Percentiles rank a stretch among this genome's conserved stretches.
Evolutionary conservation across 1,284 basidiomycete genomes (phyloP).

Genomic region (Malassezia yamatoensis): DNA sequence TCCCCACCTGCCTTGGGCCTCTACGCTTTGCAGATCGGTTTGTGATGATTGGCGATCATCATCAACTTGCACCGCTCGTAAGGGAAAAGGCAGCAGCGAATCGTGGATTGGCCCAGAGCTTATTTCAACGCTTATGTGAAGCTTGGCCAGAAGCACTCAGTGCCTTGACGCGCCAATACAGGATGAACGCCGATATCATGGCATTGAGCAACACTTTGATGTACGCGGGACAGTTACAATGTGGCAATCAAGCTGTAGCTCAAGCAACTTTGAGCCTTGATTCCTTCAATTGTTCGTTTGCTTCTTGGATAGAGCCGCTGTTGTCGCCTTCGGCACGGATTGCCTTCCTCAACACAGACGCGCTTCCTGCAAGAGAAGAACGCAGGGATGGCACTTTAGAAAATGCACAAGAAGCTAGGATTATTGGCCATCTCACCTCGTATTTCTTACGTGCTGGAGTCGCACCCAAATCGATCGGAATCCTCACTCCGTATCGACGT

Average conservation of each 20-base stretch:
- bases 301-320: constrained; percentile 60
- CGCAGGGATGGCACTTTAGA: constrained; percentile 78
- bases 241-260: constrained; percentile 66
- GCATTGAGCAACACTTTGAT: constrained; percentile 77
- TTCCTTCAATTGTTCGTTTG: constrained; percentile 19
- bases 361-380: constrained; percentile 63
- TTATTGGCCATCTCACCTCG: constrained; percentile 57
- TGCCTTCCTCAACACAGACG: constrained; percentile 75
- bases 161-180: constrained; percentile 75
- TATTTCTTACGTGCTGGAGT: constrained; percentile 62
- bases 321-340: constrained; percentile 67
- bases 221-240: constrained; percentile 67
- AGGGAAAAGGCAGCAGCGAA: constrained; percentile 60
- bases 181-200: constrained; percentile 98
- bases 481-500: constrained; percentile 85
- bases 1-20: constrained; percentile 89
- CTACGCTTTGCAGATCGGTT: constrained; percentile 80
- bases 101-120: constrained; percentile 74
- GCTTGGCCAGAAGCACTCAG: constrained; percentile 73
- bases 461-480: constrained; percentile 62
- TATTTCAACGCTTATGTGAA: constrained; percentile 78
- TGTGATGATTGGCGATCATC: constrained; percentile 90
- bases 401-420: constrained; percentile 65
- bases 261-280: constrained; percentile 57
- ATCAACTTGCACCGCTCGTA: constrained; percentile 78